These are phyloP conservation scores for Vanrija sp. DNA, from an alignment of 1,284 basidiomycete genomes.

Conservation along the genomic window DNA sequence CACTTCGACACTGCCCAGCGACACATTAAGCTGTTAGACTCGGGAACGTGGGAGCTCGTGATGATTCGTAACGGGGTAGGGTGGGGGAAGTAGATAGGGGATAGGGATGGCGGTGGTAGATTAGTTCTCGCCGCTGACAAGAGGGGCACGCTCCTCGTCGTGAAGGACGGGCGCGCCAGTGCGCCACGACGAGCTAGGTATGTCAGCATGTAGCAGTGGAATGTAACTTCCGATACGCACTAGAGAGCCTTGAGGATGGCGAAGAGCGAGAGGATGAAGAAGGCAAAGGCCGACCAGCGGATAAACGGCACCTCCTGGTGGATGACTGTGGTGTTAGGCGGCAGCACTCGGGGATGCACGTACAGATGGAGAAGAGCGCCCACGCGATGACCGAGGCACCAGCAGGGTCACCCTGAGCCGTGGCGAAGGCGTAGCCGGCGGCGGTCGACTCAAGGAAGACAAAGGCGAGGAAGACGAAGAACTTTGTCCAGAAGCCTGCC, in stretches of 20 bases:
- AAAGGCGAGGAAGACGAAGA: constrained; percentile 84
- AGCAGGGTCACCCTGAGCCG: constrained; percentile 72
- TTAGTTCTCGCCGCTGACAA: constrained; percentile 48
- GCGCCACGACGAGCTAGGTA: constrained; percentile 41
- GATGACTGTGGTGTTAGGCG: constrained; percentile 51
- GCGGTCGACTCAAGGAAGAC: constrained; percentile 92
- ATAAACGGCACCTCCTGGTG: constrained; percentile 64
- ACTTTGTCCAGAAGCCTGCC: constrained; percentile 84
- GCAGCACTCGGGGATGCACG: constrained; percentile 1
- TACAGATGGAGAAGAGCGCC: constrained; percentile 48
- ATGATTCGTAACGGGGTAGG: background rate
- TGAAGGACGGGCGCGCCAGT: constrained; percentile 55
- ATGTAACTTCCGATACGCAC: constrained; percentile 22
- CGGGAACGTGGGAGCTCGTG: too few species aligned
- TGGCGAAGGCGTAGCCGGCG: constrained; percentile 84
- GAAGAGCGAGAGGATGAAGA: constrained; percentile 77
- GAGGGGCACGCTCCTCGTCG: constrained; percentile 82
- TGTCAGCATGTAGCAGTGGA: background rate
- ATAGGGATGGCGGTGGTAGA: background rate
- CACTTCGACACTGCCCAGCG: background rate
- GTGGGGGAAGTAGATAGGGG: background rate
- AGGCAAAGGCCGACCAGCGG: constrained; percentile 82
- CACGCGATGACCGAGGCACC: constrained; percentile 48
- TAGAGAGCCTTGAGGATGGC: constrained; percentile 67
- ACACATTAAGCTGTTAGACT: too few species aligned